Evolutionary conservation across 768 basidiomycete genomes (phyloP).

Genomic region (Terana coerulea): DNA sequence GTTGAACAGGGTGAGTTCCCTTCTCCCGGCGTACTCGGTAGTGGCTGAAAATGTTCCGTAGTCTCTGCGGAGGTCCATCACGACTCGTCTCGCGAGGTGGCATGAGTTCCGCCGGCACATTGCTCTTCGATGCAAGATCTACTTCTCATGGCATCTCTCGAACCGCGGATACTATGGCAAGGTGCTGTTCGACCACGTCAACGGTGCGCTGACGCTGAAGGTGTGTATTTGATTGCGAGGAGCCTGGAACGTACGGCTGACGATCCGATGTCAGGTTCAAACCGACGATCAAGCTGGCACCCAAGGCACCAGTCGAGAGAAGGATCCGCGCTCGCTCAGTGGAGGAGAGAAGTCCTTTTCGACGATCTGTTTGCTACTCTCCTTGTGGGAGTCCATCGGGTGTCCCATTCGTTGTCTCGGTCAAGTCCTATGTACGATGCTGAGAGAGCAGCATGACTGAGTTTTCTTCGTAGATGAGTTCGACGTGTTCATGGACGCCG

Average conservation of each 20-base stretch:
- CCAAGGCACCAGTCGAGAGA: constrained; percentile 53
- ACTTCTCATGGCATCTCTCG: constrained; percentile 79
- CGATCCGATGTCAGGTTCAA: constrained; percentile 50
- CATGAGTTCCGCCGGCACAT: constrained; percentile 85
- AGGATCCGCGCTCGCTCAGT: constrained; percentile 82
- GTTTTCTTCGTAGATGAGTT: constrained; percentile 69
- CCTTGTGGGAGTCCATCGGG: constrained; percentile 93
- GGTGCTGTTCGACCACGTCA: constrained; percentile 78
- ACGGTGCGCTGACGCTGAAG: constrained; percentile 61
- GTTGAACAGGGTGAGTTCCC: constrained; percentile 56
- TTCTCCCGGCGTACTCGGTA: background rate
- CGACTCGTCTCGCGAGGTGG: constrained; percentile 70
- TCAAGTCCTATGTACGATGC: constrained; percentile 29
- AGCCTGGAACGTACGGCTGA: too few species aligned
- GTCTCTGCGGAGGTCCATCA: constrained; percentile 58
- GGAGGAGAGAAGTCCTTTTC: constrained; percentile 98
- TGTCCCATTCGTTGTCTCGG: constrained; percentile 92
- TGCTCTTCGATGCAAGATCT: constrained; percentile 79
- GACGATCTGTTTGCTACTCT: constrained; percentile 89
- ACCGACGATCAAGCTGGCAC: constrained; percentile 75
- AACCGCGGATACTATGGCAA: constrained; percentile 89
- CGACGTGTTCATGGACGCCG: constrained; percentile 97
- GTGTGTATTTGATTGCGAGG: constrained; percentile 33
- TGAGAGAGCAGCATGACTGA: constrained; percentile 8
- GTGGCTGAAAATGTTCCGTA: constrained; percentile 1